Evolutionary conservation across 306 rosid species (phyloP), one percentile per base, ranked within the genome.

Genomic region (Fragaria vesca): DNA sequence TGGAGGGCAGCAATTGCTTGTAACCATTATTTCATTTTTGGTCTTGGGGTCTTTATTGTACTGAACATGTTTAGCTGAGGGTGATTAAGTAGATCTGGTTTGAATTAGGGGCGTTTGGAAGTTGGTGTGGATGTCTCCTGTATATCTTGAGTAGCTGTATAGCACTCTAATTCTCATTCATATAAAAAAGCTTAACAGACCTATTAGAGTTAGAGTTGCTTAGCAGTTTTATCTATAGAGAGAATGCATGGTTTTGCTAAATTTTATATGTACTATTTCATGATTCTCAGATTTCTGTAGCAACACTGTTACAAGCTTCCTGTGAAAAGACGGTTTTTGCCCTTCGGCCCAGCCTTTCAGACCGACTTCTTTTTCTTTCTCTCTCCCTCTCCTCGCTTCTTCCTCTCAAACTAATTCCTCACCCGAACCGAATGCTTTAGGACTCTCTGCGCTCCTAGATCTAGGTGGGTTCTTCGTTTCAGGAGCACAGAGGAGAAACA

Each of bases 21-120:
- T 82, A 76, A 83, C 84, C 86, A 94, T 94, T 89, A 83, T 92
- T 92, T 92, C 91, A 92, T 88, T 88, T 83, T 83, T 69, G 34
- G 54, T 46, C 47, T 13, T 69, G 21, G 15, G 36, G 30, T 21
- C 73, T 4, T n/a, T 69, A 45, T 69, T 69, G 73, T 69, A 43
- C 57, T 69, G 36, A 45, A 45, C 55, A 45, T 12, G 16, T 69
- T 45, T 24, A 21, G 55, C n/a, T 6, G 54, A 26, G 57, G 73
- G 55, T 46, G 9, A 32, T 69, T 45, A 52, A 12, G n/a, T 24
- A 45, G 55, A 45, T 28, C 17, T 24, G 36, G 54, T 69, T 69
- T 46, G 55, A 21, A 43, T 5, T 69, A 69, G 73, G 55, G 57
- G 32, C 12, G 28, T 24, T 68, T 21, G 52, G 72, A 38, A 69